phyloP scores from a whole-genome alignment of 495 filamentous ascomycete species.

The Lasiosphaeria ovina region DNA sequence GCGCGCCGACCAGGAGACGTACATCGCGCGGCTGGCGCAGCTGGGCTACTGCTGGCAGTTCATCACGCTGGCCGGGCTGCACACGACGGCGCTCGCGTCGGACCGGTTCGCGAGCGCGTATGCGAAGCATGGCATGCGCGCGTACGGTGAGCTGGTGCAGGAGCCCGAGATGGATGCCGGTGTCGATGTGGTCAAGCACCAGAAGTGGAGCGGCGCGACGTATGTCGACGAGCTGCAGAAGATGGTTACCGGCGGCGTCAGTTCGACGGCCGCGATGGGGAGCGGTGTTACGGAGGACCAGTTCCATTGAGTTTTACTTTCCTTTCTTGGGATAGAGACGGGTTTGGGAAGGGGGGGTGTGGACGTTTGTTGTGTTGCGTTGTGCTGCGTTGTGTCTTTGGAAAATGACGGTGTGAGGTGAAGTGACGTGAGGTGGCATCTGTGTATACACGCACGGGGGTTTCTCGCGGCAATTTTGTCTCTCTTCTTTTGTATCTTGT shows the following conservation, averaged over 20 bases:
- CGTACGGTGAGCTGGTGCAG: constrained; percentile 94
- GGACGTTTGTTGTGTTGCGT: too few species aligned
- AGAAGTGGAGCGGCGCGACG: constrained; percentile 96
- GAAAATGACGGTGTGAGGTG: too few species aligned
- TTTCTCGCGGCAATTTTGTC: too few species aligned
- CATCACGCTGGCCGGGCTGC: constrained; percentile 97
- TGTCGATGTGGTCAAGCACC: constrained; percentile 94
- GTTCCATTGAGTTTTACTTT: constrained; percentile 53
- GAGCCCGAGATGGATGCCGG: constrained; percentile 91
- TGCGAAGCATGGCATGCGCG: constrained; percentile 80
- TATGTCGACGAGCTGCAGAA: constrained; percentile 92
- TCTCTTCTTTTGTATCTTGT: too few species aligned
- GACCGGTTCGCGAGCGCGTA: constrained; percentile 87
- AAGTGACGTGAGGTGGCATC: too few species aligned
- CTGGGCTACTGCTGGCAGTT: constrained; percentile 99
- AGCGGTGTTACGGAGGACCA: constrained; percentile 98
- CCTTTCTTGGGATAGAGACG: too few species aligned
- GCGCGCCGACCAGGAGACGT: constrained; percentile 89
- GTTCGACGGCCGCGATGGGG: constrained; percentile 90
- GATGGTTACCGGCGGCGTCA: constrained; percentile 95
- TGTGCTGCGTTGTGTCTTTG: too few species aligned
- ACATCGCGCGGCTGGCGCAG: constrained; percentile 81
- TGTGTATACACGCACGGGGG: too few species aligned
- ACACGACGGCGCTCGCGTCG: constrained; percentile 88
- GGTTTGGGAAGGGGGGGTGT: too few species aligned